phyloP scores from a whole-genome alignment of 768 basidiomycete genomes.

The Clitopilus passeckerianus region DNA sequence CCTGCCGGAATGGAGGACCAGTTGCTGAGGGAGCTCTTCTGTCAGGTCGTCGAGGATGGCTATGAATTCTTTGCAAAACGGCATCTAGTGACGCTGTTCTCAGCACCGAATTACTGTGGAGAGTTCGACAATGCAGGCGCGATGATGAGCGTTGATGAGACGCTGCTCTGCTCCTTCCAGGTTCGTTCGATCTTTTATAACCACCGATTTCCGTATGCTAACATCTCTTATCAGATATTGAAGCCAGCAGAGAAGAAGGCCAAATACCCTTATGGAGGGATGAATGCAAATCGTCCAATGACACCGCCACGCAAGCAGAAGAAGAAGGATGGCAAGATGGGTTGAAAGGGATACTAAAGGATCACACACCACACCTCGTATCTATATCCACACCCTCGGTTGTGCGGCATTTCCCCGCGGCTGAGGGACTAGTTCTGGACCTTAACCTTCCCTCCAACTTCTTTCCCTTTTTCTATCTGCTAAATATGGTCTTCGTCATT shows the following conservation, averaged over 20 bases:
- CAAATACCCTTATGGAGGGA: conserved; percentile 85
- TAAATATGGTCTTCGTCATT: conserved; percentile 10
- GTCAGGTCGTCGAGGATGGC: conserved; percentile 94
- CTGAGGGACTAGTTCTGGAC: not conserved
- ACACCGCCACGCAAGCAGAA: conserved; percentile 97
- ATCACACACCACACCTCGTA: conserved; percentile 6
- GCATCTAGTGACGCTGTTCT: conserved; percentile 94
- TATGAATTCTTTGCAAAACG: conserved; percentile 99
- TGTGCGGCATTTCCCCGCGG: not conserved
- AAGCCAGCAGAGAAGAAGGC: conserved; percentile 99
- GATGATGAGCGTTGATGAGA: conserved; percentile 99
- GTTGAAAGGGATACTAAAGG: conserved; percentile 16
- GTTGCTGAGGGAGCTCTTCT: not conserved
- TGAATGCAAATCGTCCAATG: conserved; percentile 83
- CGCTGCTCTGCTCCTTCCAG: conserved; percentile 96
- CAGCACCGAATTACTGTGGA: conserved; percentile 92
- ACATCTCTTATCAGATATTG: conserved; percentile 60
- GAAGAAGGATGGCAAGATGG: conserved; percentile 87
- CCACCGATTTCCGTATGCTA: not conserved
- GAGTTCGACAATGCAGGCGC: conserved; percentile 99
- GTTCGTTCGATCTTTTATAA: conserved; percentile 30
- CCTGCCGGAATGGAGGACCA: not conserved
- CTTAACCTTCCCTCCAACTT: not conserved
- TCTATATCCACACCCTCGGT: conserved; percentile 3
- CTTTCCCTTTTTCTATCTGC: not conserved